Conservation (phyloP, 2,329 filamentous ascomycete genomes). For the Pseudocercospora fijiensis region DNA sequence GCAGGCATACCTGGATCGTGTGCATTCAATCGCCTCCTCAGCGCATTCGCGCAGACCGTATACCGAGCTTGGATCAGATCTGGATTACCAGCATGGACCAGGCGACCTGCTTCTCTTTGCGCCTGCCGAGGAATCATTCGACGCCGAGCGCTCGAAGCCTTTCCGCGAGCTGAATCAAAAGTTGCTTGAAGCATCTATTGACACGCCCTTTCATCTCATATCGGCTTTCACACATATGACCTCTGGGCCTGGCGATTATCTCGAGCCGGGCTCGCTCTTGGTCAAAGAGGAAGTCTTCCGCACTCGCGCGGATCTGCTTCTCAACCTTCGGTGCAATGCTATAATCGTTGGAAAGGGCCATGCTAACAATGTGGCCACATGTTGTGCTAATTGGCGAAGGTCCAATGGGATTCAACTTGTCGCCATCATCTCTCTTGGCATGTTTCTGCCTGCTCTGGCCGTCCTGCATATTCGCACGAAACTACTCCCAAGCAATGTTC, state of each 20-base stretch:
- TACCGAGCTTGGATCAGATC: slow-evolving; percentile 22
- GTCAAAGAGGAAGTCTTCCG: slow-evolving; percentile 48
- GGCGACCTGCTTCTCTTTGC: slow-evolving; percentile 44
- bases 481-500: slow-evolving; percentile 1
- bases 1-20: slow-evolving; percentile 47
- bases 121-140: slow-evolving; percentile 48
- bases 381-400: slow-evolving; percentile 50
- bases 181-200: slow-evolving; percentile 45
- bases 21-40: slow-evolving; percentile 46
- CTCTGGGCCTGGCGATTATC: slow-evolving; percentile 41
- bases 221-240: slow-evolving; percentile 56
- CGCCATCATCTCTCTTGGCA: slow-evolving; percentile 34
- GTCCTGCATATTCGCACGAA: slow-evolving; percentile 7
- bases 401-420: slow-evolving; percentile 42
- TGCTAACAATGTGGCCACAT: slow-evolving; percentile 52
- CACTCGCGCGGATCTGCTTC: slow-evolving; percentile 52
- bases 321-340: slow-evolving; percentile 57
- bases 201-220: slow-evolving; percentile 44
- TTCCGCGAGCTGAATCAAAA: slow-evolving; percentile 54
- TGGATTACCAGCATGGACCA: slow-evolving; percentile 9
- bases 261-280: slow-evolving; percentile 45
- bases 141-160: slow-evolving; percentile 39
- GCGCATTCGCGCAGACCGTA: slow-evolving; percentile 13
- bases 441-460: slow-evolving; percentile 31
- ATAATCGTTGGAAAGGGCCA: slow-evolving; percentile 40